These are phyloP conservation scores for Botrytis fabae DNA, from an alignment of 2,329 filamentous ascomycete species.

Conservation along the genomic window DNA sequence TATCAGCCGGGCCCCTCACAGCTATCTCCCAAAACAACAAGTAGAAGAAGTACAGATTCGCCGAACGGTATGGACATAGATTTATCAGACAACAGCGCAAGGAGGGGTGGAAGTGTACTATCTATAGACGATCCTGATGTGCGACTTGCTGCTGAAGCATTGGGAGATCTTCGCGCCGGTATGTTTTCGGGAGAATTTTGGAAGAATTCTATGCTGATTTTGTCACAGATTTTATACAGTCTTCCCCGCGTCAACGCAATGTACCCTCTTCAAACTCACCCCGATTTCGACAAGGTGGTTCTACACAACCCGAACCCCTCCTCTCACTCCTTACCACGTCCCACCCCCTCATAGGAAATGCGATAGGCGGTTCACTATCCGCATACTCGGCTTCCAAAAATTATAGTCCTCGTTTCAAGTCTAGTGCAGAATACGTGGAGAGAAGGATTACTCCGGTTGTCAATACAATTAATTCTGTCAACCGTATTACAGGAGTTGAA, in stretches of 20 bases:
- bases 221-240: conserved; percentile 63
- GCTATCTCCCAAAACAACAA: conserved; percentile 35
- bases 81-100: conserved; percentile 35
- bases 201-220: conserved; percentile 20
- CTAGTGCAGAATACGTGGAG: conserved; percentile 89
- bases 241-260: conserved; percentile 48
- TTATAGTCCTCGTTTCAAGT: conserved; percentile 84
- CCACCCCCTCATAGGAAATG: conserved; percentile 81
- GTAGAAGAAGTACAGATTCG: conserved; percentile 31
- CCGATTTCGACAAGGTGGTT: conserved; percentile 37
- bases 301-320: conserved; percentile 67
- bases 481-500: conserved; percentile 84
- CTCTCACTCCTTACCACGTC: conserved; percentile 84
- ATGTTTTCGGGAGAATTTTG: conserved; percentile 38
- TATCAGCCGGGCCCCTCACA: conserved; percentile 39
- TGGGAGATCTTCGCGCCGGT: conserved; percentile 75
- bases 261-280: conserved; percentile 41
- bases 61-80: conserved; percentile 40
- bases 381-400: conserved; percentile 88
- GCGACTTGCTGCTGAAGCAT: conserved; percentile 69
- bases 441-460: conserved; percentile 83
- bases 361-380: conserved; percentile 80
- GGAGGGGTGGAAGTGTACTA: conserved; percentile 40
- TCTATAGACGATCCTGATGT: conserved; percentile 66
- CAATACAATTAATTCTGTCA: conserved; percentile 81